A percentile compares a stretch with the other conserved stretches of the same genome.
Evolutionary conservation across 345 rosid genomes (phyloP).

Genomic region (Bruguiera sexangula): DNA sequence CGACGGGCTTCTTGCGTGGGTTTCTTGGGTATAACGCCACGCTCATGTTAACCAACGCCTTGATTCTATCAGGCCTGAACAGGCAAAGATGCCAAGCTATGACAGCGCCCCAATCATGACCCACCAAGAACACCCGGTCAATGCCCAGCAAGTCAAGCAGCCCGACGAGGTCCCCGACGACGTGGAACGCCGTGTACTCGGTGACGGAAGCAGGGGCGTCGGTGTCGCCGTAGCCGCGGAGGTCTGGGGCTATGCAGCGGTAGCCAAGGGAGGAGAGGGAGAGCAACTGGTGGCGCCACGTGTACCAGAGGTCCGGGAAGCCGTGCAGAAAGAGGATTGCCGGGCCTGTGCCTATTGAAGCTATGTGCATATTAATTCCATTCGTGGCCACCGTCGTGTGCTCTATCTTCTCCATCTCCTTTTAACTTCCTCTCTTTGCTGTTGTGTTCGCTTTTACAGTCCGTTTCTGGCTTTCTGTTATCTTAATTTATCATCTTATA

Average conservation of each 20-base stretch:
- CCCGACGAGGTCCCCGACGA: constrained; percentile 17
- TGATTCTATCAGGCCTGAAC: background rate
- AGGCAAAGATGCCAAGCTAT: background rate
- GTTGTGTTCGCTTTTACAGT: background rate
- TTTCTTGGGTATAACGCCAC: background rate
- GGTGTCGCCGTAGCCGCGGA: constrained; percentile 24
- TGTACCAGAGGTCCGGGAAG: constrained; percentile 12
- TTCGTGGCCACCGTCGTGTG: constrained; percentile 10
- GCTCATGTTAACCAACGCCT: constrained; percentile 4
- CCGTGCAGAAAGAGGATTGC: constrained; percentile 10
- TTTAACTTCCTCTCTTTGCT: background rate
- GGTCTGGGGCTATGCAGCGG: constrained; percentile 24
- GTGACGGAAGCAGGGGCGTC: constrained; percentile 5
- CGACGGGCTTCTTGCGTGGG: background rate
- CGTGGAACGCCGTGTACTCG: constrained; percentile 15
- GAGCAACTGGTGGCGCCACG: constrained; percentile 15
- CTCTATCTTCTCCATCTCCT: constrained; percentile 7
- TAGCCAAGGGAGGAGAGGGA: constrained; percentile 17
- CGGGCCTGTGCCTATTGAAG: background rate
- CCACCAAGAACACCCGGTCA: constrained; percentile 2
- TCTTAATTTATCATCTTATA: too few relatives aligned
- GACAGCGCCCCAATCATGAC: background rate
- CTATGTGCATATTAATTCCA: constrained; percentile 10
- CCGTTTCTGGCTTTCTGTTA: too few relatives aligned
- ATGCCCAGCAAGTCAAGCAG: constrained; percentile 11